These are phyloP conservation scores for Capsicum chinense DNA, from an alignment of 257 asterid genomes.

Conservation along the genomic window DNA sequence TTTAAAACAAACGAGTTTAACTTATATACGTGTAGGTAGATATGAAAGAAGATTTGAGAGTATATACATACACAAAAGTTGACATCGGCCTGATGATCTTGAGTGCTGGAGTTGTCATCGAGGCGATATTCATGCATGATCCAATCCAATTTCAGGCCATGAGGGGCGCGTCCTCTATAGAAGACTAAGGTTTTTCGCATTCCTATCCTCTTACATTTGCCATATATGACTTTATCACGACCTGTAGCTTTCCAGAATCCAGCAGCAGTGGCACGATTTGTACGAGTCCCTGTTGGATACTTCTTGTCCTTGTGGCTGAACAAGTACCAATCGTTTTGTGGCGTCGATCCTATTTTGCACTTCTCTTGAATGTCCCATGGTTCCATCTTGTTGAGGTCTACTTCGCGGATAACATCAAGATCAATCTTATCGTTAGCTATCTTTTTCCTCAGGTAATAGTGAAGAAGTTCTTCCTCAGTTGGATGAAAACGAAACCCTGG, in stretches of 20 bases:
- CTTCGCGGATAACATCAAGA: constrained; percentile 85
- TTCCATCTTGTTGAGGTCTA: constrained; percentile 89
- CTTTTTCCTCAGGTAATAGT: constrained; percentile 82
- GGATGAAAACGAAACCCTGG: constrained; percentile 95
- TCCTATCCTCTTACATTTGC: constrained; percentile 68
- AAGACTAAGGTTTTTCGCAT: constrained; percentile 89
- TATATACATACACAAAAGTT: background rate
- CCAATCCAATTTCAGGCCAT: constrained; percentile 90
- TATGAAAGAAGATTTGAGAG: background rate
- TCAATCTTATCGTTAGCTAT: constrained; percentile 67
- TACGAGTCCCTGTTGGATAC: constrained; percentile 82
- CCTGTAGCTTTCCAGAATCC: constrained; percentile 98
- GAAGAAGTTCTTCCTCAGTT: constrained; percentile 90
- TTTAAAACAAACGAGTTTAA: background rate
- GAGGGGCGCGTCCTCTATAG: constrained; percentile 86
- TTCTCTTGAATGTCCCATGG: constrained; percentile 97
- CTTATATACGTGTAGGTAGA: background rate
- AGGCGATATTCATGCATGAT: constrained; percentile 90
- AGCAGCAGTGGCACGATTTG: constrained; percentile 90
- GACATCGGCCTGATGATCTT: background rate
- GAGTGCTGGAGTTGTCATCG: constrained; percentile 49
- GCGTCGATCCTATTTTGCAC: constrained; percentile 86
- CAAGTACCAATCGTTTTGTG: constrained; percentile 90
- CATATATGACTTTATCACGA: constrained; percentile 75
- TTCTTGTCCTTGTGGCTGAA: constrained; percentile 93